These are phyloP conservation scores for Echria macrotheca DNA, from an alignment of 495 filamentous ascomycete genomes.

Conservation along the genomic window DNA sequence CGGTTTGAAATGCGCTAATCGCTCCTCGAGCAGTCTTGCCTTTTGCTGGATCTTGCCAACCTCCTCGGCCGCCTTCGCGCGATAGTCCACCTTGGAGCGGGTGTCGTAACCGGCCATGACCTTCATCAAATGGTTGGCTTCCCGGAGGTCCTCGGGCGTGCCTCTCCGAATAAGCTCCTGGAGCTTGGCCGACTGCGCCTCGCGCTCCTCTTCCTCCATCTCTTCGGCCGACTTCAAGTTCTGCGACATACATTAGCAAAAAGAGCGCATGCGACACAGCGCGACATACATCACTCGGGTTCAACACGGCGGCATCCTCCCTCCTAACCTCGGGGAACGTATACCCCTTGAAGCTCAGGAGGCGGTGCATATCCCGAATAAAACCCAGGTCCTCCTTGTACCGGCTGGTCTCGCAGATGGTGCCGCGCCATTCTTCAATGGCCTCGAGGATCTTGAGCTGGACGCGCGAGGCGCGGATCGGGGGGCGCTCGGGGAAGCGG, in stretches of 20 bases:
- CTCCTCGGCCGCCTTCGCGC: constrained; percentile 94
- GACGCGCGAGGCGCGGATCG: constrained; percentile 75
- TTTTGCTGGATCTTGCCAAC: constrained; percentile 91
- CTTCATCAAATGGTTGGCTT: constrained; percentile 97
- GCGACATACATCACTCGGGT: constrained; percentile 80
- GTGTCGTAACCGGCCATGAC: constrained; percentile 97
- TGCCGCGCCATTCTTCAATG: constrained; percentile 97
- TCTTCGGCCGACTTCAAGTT: constrained; percentile 94
- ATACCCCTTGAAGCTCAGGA: constrained; percentile 95
- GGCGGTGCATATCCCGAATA: constrained; percentile 95
- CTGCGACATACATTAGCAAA: constrained; percentile 37
- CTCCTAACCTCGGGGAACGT: constrained; percentile 83
- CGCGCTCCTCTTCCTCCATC: constrained; percentile 95
- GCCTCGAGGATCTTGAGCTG: constrained; percentile 91
- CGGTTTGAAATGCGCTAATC: constrained; percentile 74
- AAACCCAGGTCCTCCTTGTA: constrained; percentile 96
- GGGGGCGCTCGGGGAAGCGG: constrained; percentile 89
- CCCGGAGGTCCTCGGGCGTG: constrained; percentile 84
- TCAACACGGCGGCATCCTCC: constrained; percentile 95
- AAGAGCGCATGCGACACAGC: no score
- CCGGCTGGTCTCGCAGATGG: constrained; percentile 93
- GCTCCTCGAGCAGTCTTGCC: constrained; percentile 84
- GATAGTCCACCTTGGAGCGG: constrained; percentile 90
- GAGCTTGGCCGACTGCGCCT: constrained; percentile 92
- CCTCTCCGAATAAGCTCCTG: constrained; percentile 94